Percentiles rank a stretch among this genome's conserved stretches.
Conservation (phyloP, 2,329 filamentous ascomycete genomes). For the Fragosphaeria purpurea region DNA sequence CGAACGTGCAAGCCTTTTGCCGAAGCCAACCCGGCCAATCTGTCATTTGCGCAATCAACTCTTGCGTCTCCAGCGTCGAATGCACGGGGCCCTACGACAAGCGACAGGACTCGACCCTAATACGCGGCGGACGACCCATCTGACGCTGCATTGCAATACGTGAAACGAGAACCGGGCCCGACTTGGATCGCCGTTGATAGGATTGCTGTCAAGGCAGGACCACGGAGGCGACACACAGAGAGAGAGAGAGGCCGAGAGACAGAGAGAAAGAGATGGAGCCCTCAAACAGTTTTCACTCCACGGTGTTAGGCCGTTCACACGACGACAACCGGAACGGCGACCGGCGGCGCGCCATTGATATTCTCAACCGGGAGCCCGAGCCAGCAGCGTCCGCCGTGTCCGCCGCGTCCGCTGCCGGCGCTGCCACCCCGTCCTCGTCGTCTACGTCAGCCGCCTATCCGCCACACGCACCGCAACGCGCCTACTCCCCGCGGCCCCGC, state of each 20-base stretch:
- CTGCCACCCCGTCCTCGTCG: background rate
- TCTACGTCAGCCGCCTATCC: background rate
- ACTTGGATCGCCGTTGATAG: no score
- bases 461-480: slow-evolving; percentile 10
- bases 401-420: background rate
- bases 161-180: no score
- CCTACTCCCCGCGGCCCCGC: slow-evolving; percentile 1
- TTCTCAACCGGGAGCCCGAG: slow-evolving; percentile 21
- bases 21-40: background rate
- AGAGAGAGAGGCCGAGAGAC: no score
- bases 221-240: no score
- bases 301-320: slow-evolving; percentile 37
- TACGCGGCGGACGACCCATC: no score
- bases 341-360: slow-evolving; percentile 37
- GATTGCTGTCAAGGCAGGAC: no score
- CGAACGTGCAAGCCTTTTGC: background rate
- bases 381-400: background rate
- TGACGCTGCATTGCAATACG: no score
- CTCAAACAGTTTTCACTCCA: slow-evolving; percentile 37
- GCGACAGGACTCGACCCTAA: no score
- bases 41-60: slow-evolving; percentile 2
- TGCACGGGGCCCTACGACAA: no score
- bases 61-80: background rate
- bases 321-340: slow-evolving; percentile 28
- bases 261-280: slow-evolving; percentile 27